Base-by-base conservation (phyloP, 148 eudicot species). In the Diospyros lotus region DNA sequence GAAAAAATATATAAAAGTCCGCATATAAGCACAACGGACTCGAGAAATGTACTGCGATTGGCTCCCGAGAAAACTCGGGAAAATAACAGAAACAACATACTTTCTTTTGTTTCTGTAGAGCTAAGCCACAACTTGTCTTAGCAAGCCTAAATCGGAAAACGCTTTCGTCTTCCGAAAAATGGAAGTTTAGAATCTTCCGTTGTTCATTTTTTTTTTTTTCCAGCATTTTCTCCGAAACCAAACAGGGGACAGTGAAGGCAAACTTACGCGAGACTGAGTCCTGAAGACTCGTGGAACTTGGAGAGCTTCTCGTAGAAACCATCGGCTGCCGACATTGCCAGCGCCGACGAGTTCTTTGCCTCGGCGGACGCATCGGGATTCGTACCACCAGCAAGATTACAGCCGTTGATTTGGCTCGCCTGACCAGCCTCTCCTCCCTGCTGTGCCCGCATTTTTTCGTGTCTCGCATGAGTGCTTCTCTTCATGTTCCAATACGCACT, bases 251-350 rank as follows among this genome's bases (percentile, higher is more conserved):
- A 63, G 65, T 40, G 13, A 67, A 28, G 14, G 51, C 45, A 3
- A 40, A 79, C 85, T 83, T 69, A 86, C 89, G 81, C 58, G 42
- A 77, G 67, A 74, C 81, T 79, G 13, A 86, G 89, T 17, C 86
- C 86, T 4, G 89, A 81, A 8, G 83, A 64, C 58, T 86, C 81
- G 14, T 81, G 46, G 44, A 83, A 44, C 80, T 81, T 83, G 72
- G 11, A 12, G 6, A 86, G 80, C 46, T 69, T 81, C 56, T 81
- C 76, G 42, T 79, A 86, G 76, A 86, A 86, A 61, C 69, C 45
- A 77, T 82, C 84, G 28, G 12, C 74, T n/a, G 66, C 2, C 44
- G 38, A 12, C 68, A 68, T 53, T 17, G 13, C 68, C 52, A 58
- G 39, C 51, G 9, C 55, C 64, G 68, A 3, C 63, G 46, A 50